These are phyloP conservation scores for Turritis glabra DNA, from an alignment of 345 rosid genomes.

Conservation along the genomic window DNA sequence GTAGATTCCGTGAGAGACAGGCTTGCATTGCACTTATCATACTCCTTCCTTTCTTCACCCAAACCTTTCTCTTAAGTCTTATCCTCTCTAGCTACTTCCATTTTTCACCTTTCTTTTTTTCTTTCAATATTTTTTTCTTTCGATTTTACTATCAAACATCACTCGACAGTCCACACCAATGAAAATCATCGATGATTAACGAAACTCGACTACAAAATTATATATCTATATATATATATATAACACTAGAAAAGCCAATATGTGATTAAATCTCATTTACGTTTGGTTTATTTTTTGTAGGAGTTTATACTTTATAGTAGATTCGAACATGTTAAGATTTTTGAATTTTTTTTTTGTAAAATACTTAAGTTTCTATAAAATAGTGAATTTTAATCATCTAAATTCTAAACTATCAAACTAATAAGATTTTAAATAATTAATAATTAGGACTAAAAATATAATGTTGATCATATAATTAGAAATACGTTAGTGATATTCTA, in stretches of 20 bases:
- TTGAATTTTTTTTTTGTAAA: background rate
- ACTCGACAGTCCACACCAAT: background rate
- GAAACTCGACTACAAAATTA: too few species aligned
- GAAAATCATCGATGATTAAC: background rate
- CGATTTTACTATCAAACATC: background rate
- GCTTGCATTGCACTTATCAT: constrained; percentile 46
- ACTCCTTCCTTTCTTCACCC: constrained; percentile 2
- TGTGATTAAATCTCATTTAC: background rate
- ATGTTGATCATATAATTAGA: background rate
- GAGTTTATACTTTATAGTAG: background rate
- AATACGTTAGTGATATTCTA: background rate
- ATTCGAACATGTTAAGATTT: background rate
- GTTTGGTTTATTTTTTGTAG: background rate
- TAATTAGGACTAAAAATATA: background rate
- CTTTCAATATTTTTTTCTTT: background rate
- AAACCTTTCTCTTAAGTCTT: constrained; percentile 15
- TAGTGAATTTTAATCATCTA: background rate
- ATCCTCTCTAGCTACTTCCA: too few species aligned
- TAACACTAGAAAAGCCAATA: background rate
- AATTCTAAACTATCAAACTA: background rate
- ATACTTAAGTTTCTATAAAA: background rate
- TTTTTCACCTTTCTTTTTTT: background rate
- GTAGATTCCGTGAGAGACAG: constrained; percentile 58
- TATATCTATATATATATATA: too few species aligned
- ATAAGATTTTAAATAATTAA: background rate